Conservation (phyloP, 2,329 filamentous ascomycete genomes). For the Microdochium bolleyi region DNA sequence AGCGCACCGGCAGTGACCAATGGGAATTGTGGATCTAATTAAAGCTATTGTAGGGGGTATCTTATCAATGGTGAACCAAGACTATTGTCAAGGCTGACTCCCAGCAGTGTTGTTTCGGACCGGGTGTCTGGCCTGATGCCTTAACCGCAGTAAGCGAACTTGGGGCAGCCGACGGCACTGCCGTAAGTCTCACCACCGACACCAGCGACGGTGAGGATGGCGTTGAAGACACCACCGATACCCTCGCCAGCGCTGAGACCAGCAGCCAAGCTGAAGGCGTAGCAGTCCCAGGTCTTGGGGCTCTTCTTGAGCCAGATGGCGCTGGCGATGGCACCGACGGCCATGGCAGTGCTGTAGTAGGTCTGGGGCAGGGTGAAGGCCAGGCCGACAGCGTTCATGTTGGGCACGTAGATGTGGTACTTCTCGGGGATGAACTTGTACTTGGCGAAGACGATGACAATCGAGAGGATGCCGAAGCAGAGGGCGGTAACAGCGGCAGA, state of each 20-base stretch:
- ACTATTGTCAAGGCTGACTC: not conserved
- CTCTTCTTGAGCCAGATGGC: not conserved
- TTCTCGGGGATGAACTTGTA: not conserved
- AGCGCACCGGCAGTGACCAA: not conserved
- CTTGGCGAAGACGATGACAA: not conserved
- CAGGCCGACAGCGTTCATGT: not conserved
- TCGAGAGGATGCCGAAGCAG: not conserved
- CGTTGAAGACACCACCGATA: not conserved
- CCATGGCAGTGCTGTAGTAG: not conserved
- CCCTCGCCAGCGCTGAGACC: not conserved
- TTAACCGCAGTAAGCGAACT: not conserved
- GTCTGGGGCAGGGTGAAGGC: not conserved
- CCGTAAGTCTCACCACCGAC: not conserved
- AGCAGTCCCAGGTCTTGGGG: not conserved
- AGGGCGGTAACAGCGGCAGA: not conserved
- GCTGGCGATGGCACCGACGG: not conserved
- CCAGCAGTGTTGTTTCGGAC: no score
- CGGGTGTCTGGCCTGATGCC: not conserved
- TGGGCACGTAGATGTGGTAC: not conserved
- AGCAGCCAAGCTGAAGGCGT: not conserved
- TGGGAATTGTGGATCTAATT: not conserved
- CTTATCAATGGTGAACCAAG: not conserved
- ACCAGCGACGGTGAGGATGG: not conserved
- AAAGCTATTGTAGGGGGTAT: not conserved
- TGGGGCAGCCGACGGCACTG: not conserved